These are phyloP conservation scores for Mariannaea elegans DNA, from an alignment of 2,329 filamentous ascomycete species.

Conservation along the genomic window DNA sequence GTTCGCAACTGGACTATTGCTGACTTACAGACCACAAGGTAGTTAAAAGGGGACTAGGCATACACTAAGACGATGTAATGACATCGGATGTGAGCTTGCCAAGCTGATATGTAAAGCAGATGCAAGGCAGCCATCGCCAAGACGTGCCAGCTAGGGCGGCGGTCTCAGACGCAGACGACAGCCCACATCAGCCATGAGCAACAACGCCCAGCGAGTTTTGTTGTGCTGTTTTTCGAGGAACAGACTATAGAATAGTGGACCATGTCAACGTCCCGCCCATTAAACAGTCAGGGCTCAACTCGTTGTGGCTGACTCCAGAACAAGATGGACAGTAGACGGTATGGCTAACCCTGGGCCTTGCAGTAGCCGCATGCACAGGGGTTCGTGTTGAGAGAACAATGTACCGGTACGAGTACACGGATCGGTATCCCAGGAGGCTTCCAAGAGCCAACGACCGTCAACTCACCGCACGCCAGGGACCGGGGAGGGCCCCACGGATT, in stretches of 20 bases:
- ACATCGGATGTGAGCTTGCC: background rate
- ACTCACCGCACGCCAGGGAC: slow-evolving; percentile 5
- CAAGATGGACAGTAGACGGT: background rate
- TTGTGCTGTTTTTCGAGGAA: background rate
- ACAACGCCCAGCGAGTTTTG: background rate
- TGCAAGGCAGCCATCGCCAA: slow-evolving; percentile 10
- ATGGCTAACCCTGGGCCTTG: slow-evolving; percentile 14
- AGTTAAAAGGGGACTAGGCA: background rate
- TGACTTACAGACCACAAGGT: background rate
- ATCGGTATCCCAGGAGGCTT: background rate
- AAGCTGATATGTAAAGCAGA: slow-evolving; percentile 9
- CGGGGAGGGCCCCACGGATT: background rate
- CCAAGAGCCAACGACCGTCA: slow-evolving; percentile 15
- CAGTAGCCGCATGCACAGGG: slow-evolving; percentile 16
- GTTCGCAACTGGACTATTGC: background rate
- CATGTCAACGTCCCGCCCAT: background rate
- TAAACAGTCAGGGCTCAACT: too few species aligned
- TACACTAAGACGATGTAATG: too few species aligned
- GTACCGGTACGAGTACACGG: slow-evolving; percentile 14
- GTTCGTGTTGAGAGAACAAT: slow-evolving; percentile 12
- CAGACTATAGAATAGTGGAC: slow-evolving; percentile 2
- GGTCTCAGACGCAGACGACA: slow-evolving; percentile 2
- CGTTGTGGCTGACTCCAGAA: slow-evolving; percentile 8
- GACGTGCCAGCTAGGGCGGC: slow-evolving; percentile 7
- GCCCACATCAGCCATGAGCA: background rate